Evolutionary conservation across 805 yeast species (phyloP), one percentile per base, ranked within the genome.

Genomic region (Lipomyces mesembrius): DNA sequence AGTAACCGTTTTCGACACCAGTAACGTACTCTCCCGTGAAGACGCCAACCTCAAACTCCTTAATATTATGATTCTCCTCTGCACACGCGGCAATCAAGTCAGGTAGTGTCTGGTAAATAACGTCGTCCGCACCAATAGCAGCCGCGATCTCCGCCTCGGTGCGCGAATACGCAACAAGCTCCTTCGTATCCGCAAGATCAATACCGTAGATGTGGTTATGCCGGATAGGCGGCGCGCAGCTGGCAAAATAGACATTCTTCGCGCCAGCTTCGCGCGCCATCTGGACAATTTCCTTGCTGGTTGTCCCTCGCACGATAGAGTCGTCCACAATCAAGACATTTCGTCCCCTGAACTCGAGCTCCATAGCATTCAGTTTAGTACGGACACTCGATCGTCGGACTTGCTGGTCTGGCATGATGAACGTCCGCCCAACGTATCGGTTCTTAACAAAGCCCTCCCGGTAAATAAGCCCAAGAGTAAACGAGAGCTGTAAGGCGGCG

Each of bases 221-320:
- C 79, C 99, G 87, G 74, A 95, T 95, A n/a, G 98, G 96, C 35
- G 99, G 99, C 17, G 99, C 96, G 76, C 98, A 95, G 32, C 97
- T 91, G 0, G 99, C 99, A 78, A 95, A 89, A 77, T 86, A 94
- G n/a, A 95, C 99, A 74, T 87, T 89, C 68, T 85, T 88, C 57
- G 99, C 99, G 66, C 99, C 99, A 4, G 98, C 97, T 78, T 95
- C 99, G 74, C 90, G 85, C n/a, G 99, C 99, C 99, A 95, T 95
- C 72, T 88, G 89, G 43, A 95, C 96, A 72, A 95, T 95, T 81
- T 95, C 99, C 77, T 87, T 90, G 6, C 98, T 92, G 2, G 99
- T 95, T 25, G 99, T 95, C 70, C 99, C 99, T 77, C 99, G 87
- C 9, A 95, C 99, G 71, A 95, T 94, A 34, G 98, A 92, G 79